phyloP scores from a whole-genome alignment of 2,329 filamentous ascomycete genomes.

The Cryphonectria naterciae region DNA sequence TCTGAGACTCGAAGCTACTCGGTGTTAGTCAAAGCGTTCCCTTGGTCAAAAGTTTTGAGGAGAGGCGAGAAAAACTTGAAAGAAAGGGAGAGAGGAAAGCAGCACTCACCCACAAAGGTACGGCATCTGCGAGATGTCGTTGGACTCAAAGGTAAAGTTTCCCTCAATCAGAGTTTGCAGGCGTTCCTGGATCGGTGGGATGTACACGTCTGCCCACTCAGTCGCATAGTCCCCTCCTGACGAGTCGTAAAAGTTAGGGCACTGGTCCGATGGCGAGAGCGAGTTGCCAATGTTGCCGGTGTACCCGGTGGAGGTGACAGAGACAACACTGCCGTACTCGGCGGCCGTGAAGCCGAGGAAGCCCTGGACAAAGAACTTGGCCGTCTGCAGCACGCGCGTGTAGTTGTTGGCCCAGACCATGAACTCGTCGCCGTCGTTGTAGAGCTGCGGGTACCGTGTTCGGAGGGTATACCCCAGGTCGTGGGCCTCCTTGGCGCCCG shows the following conservation, averaged over 20 bases:
- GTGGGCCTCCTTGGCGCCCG: constrained; percentile 65
- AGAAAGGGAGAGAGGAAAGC: neutral
- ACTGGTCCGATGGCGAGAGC: constrained; percentile 65
- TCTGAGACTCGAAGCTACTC: constrained; percentile 64
- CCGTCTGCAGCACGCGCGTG: constrained; percentile 64
- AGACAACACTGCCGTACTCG: constrained; percentile 58
- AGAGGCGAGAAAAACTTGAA: neutral
- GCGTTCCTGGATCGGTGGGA: constrained; percentile 57
- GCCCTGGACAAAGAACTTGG: constrained; percentile 63
- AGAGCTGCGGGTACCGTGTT: constrained; percentile 55
- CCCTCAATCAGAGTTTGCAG: constrained; percentile 59
- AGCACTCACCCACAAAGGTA: constrained; percentile 60
- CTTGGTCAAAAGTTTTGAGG: neutral
- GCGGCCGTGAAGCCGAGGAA: constrained; percentile 62
- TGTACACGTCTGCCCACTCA: constrained; percentile 54
- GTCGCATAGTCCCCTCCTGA: constrained; percentile 51
- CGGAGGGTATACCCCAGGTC: constrained; percentile 59
- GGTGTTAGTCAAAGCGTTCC: neutral
- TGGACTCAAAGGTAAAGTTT: constrained; percentile 55
- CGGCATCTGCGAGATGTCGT: constrained; percentile 62
- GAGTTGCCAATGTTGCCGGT: constrained; percentile 61
- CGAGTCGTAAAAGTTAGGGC: constrained; percentile 61
- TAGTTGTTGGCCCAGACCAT: constrained; percentile 70
- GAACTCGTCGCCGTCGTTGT: constrained; percentile 54
- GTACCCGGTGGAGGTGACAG: constrained; percentile 60